Evolutionary conservation across 768 basidiomycete species (phyloP), one percentile per base, ranked within the genome.

Genomic region (Leccinum variicolor): DNA sequence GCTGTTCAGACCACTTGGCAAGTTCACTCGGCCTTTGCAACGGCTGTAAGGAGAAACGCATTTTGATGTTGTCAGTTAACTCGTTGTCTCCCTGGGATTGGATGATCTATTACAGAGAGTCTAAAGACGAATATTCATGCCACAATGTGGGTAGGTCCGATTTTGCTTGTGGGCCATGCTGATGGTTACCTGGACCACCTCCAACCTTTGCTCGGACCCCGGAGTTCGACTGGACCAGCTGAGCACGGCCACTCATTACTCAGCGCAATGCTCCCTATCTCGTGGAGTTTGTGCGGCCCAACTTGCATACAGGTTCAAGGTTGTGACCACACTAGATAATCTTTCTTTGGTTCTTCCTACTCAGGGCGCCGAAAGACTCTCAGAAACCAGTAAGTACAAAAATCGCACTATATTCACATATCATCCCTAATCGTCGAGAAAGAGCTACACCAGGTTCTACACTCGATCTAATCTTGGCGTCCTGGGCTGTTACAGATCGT

Each of bases 201-300:
- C 14, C 31, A n/a, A 49, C 23, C 17, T 26, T 41, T 36, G 36
- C 17, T 36, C 3, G 36, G 23, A n/a, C 26, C 48, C 25, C 29
- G 21, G 10, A n/a, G 39, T 53, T 43, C 33, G 14, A 56, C 41
- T 23, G 33, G 54, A 52, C 9, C 25, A 55, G n/a, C 14, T 51
- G 43, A 41, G 19, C 31, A 19, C 4, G 13, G 28, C 8, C 23
- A 15, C 25, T 57, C 17, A 50, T 60, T 31, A 50, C 28, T 46
- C 49, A 51, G 50, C 23, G 33, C 21, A 33, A 17, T 39, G 17
- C 34, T 41, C 23, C 5, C 56, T 28, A 47, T 54, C 31, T 45
- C 23, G 60, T 62, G 70, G 70, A 17, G 62, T 65, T 70, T 70
- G 36, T 64, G 69, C 71, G 69, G 69, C 26, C 50, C 33, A 31